Evolutionary conservation across 208 protist genomes (phyloP).

Genomic region (Trypanosoma vivax): DNA sequence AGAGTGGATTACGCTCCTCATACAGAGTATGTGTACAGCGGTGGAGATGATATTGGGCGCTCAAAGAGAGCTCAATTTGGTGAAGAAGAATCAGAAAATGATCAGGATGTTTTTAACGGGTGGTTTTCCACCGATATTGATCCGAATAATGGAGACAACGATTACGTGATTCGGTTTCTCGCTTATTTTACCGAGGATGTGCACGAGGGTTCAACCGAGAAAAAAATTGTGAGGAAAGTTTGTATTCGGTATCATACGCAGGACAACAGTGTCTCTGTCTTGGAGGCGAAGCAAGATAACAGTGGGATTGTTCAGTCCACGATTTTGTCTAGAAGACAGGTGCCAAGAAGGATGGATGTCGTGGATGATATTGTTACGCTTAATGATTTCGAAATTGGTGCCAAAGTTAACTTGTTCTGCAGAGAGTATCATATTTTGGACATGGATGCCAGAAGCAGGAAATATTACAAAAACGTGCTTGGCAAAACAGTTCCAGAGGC

Average conservation of each 20-base stretch:
- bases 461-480: constrained; percentile 55
- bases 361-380: constrained; percentile 50
- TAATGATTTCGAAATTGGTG: constrained; percentile 72
- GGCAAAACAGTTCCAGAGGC: constrained; percentile 31
- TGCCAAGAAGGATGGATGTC: constrained; percentile 38
- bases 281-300: constrained; percentile 62
- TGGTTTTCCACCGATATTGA: constrained; percentile 65
- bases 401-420: constrained; percentile 58
- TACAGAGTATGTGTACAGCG: constrained; percentile 77
- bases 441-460: constrained; percentile 70
- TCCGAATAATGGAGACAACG: constrained; percentile 43
- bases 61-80: neutral
- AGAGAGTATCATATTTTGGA: constrained; percentile 72
- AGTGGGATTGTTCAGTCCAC: constrained; percentile 61
- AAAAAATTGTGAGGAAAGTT: constrained; percentile 60
- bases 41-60: constrained; percentile 20
- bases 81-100: constrained; percentile 18
- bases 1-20: constrained; percentile 64
- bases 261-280: constrained; percentile 77
- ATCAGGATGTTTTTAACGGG: constrained; percentile 46
- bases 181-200: constrained; percentile 76
- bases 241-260: constrained; percentile 68
- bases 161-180: constrained; percentile 72
- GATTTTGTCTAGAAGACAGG: constrained; percentile 74
- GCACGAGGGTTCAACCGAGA: constrained; percentile 54